Conservation (phyloP, 371 early-diverging fungal species). For the Mucor lusitanicus region DNA sequence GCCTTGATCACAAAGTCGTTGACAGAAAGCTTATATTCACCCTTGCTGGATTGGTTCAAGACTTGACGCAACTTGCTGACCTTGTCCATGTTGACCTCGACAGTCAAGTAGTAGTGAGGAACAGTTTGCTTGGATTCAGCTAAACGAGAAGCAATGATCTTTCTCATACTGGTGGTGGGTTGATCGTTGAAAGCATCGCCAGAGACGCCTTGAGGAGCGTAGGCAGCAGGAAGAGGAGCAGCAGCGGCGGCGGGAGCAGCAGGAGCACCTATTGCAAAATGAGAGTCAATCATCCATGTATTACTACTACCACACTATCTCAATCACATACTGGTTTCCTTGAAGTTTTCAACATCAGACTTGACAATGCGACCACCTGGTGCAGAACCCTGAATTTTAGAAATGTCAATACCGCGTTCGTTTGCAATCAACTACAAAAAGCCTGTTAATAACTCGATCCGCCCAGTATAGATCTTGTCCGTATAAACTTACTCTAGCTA, state of each 20-base stretch:
- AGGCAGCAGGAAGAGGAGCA: slow-evolving; percentile 44
- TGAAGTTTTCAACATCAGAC: slow-evolving; percentile 83
- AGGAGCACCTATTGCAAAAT: background rate
- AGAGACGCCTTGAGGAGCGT: slow-evolving; percentile 55
- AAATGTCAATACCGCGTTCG: slow-evolving; percentile 79
- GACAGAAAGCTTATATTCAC: slow-evolving; percentile 94
- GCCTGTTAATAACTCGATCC: background rate
- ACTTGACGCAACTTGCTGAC: slow-evolving; percentile 83
- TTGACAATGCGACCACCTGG: slow-evolving; percentile 91
- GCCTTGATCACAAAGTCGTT: slow-evolving; percentile 99
- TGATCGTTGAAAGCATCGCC: slow-evolving; percentile 76
- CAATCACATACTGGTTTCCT: slow-evolving; percentile 23
- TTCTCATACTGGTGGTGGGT: slow-evolving; percentile 92
- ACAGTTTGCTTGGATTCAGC: slow-evolving; percentile 86
- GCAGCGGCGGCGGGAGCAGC: slow-evolving; percentile 36
- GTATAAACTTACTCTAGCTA: slow-evolving; percentile 62
- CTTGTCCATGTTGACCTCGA: slow-evolving; percentile 89
- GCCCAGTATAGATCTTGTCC: background rate
- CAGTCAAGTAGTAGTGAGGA: slow-evolving; percentile 96
- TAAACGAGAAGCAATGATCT: slow-evolving; percentile 84
- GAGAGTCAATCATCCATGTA: background rate
- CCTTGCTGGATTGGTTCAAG: slow-evolving; percentile 85
- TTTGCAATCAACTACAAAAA: slow-evolving; percentile 74
- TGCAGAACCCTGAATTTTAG: slow-evolving; percentile 84
- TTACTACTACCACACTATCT: background rate